Base-by-base conservation (phyloP, 2,329 filamentous ascomycete species). In the Aspergillus sclerotialis region DNA sequence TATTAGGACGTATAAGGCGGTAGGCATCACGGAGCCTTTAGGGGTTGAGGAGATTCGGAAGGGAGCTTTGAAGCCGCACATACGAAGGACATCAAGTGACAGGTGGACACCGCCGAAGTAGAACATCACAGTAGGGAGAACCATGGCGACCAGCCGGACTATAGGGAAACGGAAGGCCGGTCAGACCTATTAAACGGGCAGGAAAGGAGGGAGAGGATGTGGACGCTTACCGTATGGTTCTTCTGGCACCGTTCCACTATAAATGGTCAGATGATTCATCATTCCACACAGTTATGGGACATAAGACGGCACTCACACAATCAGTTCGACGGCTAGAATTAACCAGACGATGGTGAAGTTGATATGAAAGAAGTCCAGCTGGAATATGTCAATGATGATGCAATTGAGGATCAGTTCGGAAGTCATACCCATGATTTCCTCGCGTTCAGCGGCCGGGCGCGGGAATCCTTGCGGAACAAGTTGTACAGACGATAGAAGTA, bases 41-140 rank as follows among this genome's bases (percentile, higher is more conserved):
- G 68, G 68, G 0, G 76, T 75, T 2, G 78, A 82, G 34, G 76
- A 80, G 41, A 82, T 76, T 29, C 76, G 72, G 48, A 77, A 80
- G 0, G 76, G 77, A 0, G 77, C 72, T 47, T 61, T 64, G 41
- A 51, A 57, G n/a, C 64, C 61, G 35, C 48, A 44, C 26, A 58
- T 55, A 28, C 61, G 62, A n/a, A 65, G 59, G 16, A 66, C 47
- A 34, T 65, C 61, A 33, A 67, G 60, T 17, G 56, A 46, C 10
- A 65, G 52, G 44, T 64, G 60, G 25, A 65, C 60, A 29, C 47
- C 46, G 29, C 64, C 64, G 36, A 67, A 67, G 42, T 67, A 65
- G 43, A 64, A 65, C 62, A 67, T 67, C 24, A 67, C 63, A 14
- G 59, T 62, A 6, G 64, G 63, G 14, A 66, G 55, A 26, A 64